Percentiles rank a stretch among this genome's conserved stretches.
phyloP scores from a whole-genome alignment of 2,329 filamentous ascomycete species.

The Cercospora sp. region DNA sequence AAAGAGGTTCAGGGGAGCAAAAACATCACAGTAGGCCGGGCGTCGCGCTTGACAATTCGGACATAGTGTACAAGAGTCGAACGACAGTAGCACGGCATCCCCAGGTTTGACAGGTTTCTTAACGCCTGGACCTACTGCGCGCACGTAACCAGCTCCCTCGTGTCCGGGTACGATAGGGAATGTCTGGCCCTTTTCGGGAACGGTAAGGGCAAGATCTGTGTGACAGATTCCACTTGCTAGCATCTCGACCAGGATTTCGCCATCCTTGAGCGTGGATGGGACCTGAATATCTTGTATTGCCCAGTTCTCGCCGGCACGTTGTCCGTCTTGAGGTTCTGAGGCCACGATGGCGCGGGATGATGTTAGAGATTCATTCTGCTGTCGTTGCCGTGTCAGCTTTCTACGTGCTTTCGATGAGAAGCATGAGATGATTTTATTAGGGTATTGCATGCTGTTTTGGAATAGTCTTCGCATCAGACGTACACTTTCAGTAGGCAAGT shows the following conservation, averaged over 20 bases:
- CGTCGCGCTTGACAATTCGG: conserved; percentile 22
- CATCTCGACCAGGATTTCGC: conserved; percentile 33
- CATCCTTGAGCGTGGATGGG: conserved; percentile 23
- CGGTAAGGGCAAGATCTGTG: conserved; percentile 30
- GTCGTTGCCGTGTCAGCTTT: conserved; percentile 5
- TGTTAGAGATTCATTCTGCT: conserved; percentile 19
- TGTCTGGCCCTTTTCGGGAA: conserved; percentile 21
- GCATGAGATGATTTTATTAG: not conserved
- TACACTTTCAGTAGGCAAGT: not conserved
- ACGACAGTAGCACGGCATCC: conserved; percentile 31
- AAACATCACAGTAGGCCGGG: conserved; percentile 29
- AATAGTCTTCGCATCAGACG: not conserved
- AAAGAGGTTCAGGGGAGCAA: conserved; percentile 25
- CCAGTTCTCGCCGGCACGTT: conserved; percentile 26
- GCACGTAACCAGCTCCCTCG: conserved; percentile 47
- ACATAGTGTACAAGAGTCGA: conserved; percentile 28
- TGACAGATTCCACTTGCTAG: conserved; percentile 34
- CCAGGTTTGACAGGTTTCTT: conserved; percentile 27
- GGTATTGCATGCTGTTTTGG: not conserved
- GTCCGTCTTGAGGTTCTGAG: conserved; percentile 17
- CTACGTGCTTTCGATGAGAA: not conserved
- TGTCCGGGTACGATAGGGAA: conserved; percentile 32
- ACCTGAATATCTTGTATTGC: conserved; percentile 22
- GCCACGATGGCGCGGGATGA: conserved; percentile 25
- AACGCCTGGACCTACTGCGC: conserved; percentile 43